phyloP scores from a whole-genome alignment of 2,329 filamentous ascomycete genomes.

The Zelopaecilomyces penicillatus region DNA sequence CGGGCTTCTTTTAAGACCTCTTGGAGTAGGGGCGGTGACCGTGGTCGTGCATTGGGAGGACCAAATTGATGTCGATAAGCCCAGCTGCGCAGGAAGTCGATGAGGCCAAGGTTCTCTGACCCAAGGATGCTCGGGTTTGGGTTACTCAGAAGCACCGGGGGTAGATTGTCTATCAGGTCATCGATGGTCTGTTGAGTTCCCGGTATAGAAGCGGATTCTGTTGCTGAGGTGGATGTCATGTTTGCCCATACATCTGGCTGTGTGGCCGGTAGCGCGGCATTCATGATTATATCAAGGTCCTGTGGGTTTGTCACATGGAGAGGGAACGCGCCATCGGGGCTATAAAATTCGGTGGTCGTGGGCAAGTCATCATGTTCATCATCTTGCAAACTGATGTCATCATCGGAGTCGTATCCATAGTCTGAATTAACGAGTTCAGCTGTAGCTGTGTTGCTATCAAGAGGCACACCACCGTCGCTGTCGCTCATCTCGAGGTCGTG shows the following conservation, averaged over 20 bases:
- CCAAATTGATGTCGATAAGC: slow-evolving; percentile 16
- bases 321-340: background rate
- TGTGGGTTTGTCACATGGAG: background rate
- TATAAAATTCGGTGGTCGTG: background rate
- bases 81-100: slow-evolving; percentile 45
- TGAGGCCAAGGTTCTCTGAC: slow-evolving; percentile 40
- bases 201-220: background rate
- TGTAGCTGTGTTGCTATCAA: slow-evolving; percentile 9
- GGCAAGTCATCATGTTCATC: background rate
- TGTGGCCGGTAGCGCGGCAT: background rate
- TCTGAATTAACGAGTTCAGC: background rate
- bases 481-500: slow-evolving; percentile 28
- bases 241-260: no score
- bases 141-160: slow-evolving; percentile 20
- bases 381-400: background rate
- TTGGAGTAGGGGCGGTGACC: slow-evolving; percentile 19
- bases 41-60: slow-evolving; percentile 13
- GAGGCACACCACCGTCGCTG: slow-evolving; percentile 23
- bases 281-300: background rate
- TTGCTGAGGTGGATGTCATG: no score
- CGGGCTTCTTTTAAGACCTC: slow-evolving; percentile 24
- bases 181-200: slow-evolving; percentile 5
- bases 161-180: slow-evolving; percentile 2
- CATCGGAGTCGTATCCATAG: background rate
- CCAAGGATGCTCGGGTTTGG: slow-evolving; percentile 31